Evolutionary conservation across 306 rosid species (phyloP).

Genomic region (cucumber (Cucumis sativus)): Cucumber_9930_V3 NC_026660.2:21904001-21904500

Average conservation of each 20-base stretch:
- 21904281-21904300: conserved; percentile 9
- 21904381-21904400: conserved; percentile 19
- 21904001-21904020: too few species aligned
- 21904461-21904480: neutral
- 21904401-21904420: neutral
- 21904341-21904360: conserved; percentile 42
- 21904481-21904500: conserved; percentile 7
- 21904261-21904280: conserved; percentile 33
- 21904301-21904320: conserved; percentile 23
- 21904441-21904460: too few species aligned
- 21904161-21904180: neutral
- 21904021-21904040: too few species aligned
- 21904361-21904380: conserved; percentile 32
- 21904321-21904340: conserved; percentile 15
- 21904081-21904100: too few species aligned
- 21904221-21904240: too few species aligned
- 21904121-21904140: neutral
- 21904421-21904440: neutral
- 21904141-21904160: neutral
- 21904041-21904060: too few species aligned
- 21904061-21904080: too few species aligned
- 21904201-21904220: too few species aligned
- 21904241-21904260: neutral
- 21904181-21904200: neutral
- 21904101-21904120: neutral